Base-by-base conservation (phyloP, 208 protist species). In the Perkinsela sp. region DNA sequence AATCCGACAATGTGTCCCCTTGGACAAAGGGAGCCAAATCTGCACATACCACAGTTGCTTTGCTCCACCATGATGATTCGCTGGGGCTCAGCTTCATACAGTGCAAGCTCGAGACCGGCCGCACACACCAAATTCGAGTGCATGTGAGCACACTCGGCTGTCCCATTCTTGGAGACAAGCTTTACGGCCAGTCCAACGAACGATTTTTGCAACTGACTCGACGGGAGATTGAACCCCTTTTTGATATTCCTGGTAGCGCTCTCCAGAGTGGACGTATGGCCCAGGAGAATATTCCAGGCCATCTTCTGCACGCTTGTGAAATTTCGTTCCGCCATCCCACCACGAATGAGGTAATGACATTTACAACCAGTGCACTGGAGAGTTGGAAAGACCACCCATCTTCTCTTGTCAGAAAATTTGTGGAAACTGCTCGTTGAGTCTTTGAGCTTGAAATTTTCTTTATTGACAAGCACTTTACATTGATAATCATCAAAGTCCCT, bases 141-240 rank as follows among this genome's bases (percentile, higher is more conserved):
- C 83, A 89, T 71, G 84, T 79, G 68, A 72, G 74, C 31, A 77
- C 77, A 15, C 6, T 93, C n/a, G 87, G 85, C 1, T 79, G 78
- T 68, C 85, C 87, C 2, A 87, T 93, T 70, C 68, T 93, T 16
- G 87, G 87, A 0, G 87, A 93, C 71, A 76, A 76, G 0, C 77
- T 93, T 0, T 93, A 90, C 71, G 70, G 70, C 29, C 70, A 73
- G 40, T n/a, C 40, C 40, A 57, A 57, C 22, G 40, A 57, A 22
- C 40, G 22, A 22, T 57, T n/a, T 57, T 22, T 57, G 13, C 13
- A 6, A 57, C 40, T 57, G 13, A 57, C 40, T 6, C 6, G 40
- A 22, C 13, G 40, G 6, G 40, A 57, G 40, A 22, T 57, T 57
- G 13, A 57, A 22, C 40, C 40, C 13, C 40, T 57, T 57, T 57